A percentile compares a stretch with the other conserved stretches of the same genome.
phyloP scores from a whole-genome alignment of 1,284 basidiomycete species.

The Fomes fomentarius region DNA sequence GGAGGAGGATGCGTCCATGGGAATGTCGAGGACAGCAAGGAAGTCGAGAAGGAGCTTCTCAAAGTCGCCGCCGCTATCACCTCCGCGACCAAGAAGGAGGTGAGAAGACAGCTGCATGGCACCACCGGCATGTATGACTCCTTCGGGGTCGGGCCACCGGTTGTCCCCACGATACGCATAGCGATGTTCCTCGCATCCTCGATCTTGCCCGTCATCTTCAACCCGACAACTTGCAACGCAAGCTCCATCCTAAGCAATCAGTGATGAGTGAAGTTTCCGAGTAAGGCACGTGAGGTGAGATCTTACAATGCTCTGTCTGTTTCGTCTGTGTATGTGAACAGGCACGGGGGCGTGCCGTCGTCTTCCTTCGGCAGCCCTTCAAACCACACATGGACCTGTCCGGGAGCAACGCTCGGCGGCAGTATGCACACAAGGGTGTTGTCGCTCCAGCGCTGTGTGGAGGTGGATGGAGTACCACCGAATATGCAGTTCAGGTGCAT shows the following conservation, averaged over 20 bases:
- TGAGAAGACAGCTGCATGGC: slow-evolving; percentile 60
- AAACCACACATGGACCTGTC: slow-evolving; percentile 90
- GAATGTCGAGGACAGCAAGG: slow-evolving; percentile 72
- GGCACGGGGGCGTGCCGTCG: slow-evolving; percentile 55
- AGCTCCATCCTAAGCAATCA: slow-evolving; percentile 85
- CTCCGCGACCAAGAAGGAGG: slow-evolving; percentile 53
- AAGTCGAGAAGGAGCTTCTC: slow-evolving; percentile 82
- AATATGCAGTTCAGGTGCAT: slow-evolving; percentile 82
- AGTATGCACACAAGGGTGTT: slow-evolving; percentile 93
- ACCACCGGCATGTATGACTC: slow-evolving; percentile 37
- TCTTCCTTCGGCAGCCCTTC: slow-evolving; percentile 69
- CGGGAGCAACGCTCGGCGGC: slow-evolving; percentile 82
- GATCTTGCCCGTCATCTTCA: slow-evolving; percentile 96
- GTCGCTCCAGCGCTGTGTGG: slow-evolving; percentile 90
- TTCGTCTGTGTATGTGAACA: slow-evolving; percentile 92
- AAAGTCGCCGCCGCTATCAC: slow-evolving; percentile 63
- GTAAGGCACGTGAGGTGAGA: no score
- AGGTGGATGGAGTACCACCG: slow-evolving; percentile 81
- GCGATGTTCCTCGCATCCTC: slow-evolving; percentile 93
- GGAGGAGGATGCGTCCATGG: slow-evolving; percentile 41
- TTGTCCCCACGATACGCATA: slow-evolving; percentile 76
- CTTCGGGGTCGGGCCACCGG: slow-evolving; percentile 48
- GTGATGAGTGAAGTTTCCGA: no score
- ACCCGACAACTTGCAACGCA: slow-evolving; percentile 90
- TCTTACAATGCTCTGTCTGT: slow-evolving; percentile 86